Conservation (phyloP, 352 stramenopile species). For the Phytophthora pini region DNA sequence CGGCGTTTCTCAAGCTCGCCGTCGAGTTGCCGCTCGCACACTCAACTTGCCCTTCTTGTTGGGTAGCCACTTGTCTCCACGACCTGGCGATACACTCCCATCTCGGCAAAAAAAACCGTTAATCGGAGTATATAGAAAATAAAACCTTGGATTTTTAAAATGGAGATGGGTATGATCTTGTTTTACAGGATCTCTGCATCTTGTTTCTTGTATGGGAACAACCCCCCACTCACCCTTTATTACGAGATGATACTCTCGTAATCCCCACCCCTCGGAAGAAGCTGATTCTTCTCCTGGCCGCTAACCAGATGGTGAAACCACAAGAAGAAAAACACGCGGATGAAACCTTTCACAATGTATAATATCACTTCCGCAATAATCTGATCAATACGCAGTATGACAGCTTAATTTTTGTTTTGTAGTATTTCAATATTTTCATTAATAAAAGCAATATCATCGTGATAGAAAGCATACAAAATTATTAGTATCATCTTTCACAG, state of each 20-base stretch:
- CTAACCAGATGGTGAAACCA: constrained; percentile 25
- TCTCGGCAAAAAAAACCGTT: constrained; percentile 3
- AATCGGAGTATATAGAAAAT: background rate
- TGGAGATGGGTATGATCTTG: background rate
- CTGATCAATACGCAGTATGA: background rate
- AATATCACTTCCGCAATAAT: background rate
- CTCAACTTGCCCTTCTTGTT: constrained; percentile 14
- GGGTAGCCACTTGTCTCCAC: constrained; percentile 30
- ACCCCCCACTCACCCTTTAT: constrained; percentile 4
- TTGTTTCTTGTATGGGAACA: constrained; percentile 1
- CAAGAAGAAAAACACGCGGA: constrained; percentile 26
- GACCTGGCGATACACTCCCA: constrained; percentile 22
- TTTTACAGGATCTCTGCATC: background rate
- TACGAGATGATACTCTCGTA: too few species aligned
- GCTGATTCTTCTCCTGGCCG: constrained; percentile 28
- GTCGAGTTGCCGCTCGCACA: constrained; percentile 16
- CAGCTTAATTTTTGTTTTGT: background rate
- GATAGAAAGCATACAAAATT: constrained; percentile 7
- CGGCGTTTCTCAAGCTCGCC: constrained; percentile 25
- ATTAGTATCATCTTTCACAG: constrained; percentile 5
- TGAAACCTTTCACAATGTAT: constrained; percentile 13
- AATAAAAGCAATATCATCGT: background rate
- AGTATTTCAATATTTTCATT: too few species aligned
- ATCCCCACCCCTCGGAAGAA: constrained; percentile 3
- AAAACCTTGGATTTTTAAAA: constrained; percentile 13